Conservation (phyloP, 192 early-diverging fungal species). For the Coemansia sp. region DNA sequence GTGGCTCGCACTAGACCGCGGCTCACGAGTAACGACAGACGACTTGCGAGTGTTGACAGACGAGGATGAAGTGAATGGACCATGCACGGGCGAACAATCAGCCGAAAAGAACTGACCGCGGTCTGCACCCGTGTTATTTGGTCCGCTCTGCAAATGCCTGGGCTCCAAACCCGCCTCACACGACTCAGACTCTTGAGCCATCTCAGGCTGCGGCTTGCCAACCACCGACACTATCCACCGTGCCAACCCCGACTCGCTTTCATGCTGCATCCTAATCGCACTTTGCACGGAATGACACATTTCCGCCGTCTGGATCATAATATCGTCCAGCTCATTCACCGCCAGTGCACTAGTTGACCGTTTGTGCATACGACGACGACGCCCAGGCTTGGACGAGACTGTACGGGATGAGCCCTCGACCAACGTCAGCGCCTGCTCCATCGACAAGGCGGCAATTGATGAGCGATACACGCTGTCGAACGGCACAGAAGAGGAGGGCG, state of each 20-base stretch:
- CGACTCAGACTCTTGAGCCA: no score
- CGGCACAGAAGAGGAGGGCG: slow-evolving; percentile 17
- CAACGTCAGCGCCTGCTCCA: slow-evolving; percentile 44
- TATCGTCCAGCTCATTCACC: slow-evolving; percentile 42
- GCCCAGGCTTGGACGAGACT: background rate
- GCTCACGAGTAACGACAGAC: background rate
- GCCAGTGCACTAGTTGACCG: slow-evolving; percentile 39
- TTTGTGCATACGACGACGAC: slow-evolving; percentile 39
- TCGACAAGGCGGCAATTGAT: slow-evolving; percentile 24
- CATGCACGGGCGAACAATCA: slow-evolving; percentile 11
- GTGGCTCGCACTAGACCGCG: background rate
- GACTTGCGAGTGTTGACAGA: background rate
- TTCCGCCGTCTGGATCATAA: slow-evolving; percentile 50
- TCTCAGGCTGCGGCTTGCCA: slow-evolving; percentile 3
- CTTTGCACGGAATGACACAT: slow-evolving; percentile 50
- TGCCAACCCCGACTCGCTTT: slow-evolving; percentile 33
- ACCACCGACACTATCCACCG: slow-evolving; percentile 30
- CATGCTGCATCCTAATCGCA: slow-evolving; percentile 34
- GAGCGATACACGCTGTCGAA: slow-evolving; percentile 36
- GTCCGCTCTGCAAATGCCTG: no score
- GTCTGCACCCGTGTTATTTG: no score
- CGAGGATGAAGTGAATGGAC: background rate
- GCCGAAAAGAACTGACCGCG: slow-evolving; percentile 19
- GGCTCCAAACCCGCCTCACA: no score
- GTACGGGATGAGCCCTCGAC: slow-evolving; percentile 25